These are phyloP conservation scores for Oenanthe javanica DNA, from an alignment of 140 eudicot species.

Conservation along the genomic window DNA sequence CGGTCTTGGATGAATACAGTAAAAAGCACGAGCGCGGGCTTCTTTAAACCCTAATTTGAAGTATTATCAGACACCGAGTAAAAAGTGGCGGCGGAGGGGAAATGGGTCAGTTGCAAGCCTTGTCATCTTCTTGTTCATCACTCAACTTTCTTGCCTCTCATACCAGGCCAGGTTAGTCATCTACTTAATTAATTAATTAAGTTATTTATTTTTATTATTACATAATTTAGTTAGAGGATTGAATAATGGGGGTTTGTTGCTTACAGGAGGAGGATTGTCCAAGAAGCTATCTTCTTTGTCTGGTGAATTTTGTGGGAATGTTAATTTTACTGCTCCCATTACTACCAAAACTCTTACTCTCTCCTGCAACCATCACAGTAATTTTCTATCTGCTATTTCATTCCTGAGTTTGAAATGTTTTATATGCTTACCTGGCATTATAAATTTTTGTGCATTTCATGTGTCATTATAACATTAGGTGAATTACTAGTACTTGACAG, in stretches of 20 bases:
- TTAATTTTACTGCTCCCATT: constrained; percentile 22
- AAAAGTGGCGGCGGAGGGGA: neutral
- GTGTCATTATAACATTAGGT: too few species aligned
- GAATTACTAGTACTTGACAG: neutral
- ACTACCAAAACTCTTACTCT: constrained; percentile 20
- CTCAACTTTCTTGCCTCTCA: neutral
- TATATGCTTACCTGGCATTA: too few species aligned
- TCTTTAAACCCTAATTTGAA: too few species aligned
- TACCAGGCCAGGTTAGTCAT: neutral
- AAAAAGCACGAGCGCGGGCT: too few species aligned
- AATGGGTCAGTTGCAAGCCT: constrained; percentile 14
- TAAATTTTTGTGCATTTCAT: too few species aligned
- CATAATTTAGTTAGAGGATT: neutral
- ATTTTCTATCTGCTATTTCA: too few species aligned
- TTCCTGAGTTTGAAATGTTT: too few species aligned
- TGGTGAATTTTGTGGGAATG: constrained; percentile 56
- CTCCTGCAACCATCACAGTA: constrained; percentile 13
- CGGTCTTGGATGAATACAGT: too few species aligned
- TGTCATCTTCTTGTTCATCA: constrained; percentile 3
- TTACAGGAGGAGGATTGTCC: neutral
- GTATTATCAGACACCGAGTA: neutral
- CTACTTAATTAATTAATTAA: too few species aligned
- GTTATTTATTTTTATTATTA: too few species aligned
- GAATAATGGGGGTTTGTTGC: neutral
- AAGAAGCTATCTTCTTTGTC: constrained; percentile 21